These are phyloP conservation scores for Stephania japonica DNA, from an alignment of 164 flowering plant species.

Conservation along the genomic window DNA sequence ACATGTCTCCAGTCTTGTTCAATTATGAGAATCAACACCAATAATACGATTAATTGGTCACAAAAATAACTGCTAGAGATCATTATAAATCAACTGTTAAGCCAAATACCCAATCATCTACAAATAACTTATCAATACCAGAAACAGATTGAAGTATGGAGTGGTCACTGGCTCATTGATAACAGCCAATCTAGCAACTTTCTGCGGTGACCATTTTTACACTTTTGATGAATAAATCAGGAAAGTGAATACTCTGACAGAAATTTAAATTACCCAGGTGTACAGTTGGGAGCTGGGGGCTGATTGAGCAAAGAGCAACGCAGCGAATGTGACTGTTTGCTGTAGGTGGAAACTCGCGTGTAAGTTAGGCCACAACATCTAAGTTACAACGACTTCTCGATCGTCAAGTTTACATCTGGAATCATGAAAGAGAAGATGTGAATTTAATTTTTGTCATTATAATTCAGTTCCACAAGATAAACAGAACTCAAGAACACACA, in stretches of 20 bases:
- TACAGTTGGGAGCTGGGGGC: background rate
- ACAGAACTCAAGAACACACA: background rate
- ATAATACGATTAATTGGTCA: background rate
- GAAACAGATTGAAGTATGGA: background rate
- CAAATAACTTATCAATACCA: background rate
- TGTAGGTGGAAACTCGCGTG: background rate
- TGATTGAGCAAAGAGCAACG: background rate
- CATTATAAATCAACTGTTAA: background rate
- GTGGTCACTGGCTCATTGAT: background rate
- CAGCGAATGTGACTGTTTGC: background rate
- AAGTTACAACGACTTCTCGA: background rate
- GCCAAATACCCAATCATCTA: background rate
- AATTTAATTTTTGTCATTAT: background rate
- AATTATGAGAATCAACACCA: background rate
- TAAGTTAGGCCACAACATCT: background rate
- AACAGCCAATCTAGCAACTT: background rate
- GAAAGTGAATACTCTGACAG: background rate
- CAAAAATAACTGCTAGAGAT: background rate
- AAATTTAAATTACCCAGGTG: background rate
- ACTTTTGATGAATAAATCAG: background rate
- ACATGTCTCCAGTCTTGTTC: no score
- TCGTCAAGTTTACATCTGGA: background rate
- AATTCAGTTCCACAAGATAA: background rate
- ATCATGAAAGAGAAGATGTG: background rate
- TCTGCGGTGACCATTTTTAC: background rate